Evolutionary conservation across 2,329 filamentous ascomycete genomes (phyloP), one percentile per base, ranked within the genome.

Genomic region (Ascosphaera acerosa): DNA sequence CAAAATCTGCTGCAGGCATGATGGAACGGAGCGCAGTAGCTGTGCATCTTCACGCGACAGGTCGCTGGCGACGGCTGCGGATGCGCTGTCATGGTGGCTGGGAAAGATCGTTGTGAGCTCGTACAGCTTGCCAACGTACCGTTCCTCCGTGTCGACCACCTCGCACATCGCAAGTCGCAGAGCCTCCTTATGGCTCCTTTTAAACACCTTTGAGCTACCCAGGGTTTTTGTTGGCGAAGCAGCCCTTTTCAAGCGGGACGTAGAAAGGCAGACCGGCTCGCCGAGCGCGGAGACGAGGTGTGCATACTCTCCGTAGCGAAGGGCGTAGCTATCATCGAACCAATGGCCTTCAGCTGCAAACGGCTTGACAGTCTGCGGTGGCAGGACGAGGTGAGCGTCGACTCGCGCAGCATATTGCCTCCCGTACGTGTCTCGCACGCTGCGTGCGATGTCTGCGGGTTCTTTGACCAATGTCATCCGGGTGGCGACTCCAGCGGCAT

Each of bases 141-240:
- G 73, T 47, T 87, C 80, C 49, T 97, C 87, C 0, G 87, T 97
- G 43, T 90, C 77, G 19, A 92, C 67, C 36, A 94, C 56, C 49
- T 97, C 87, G 35, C 68, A 71, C 61, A 97, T 71, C 49, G 91
- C 84, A 51, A 82, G 74, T 25, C 82, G 70, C 40, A 92, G 57
- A 32, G 76, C 75, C 40, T 81, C 64, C 45, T 90, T 89, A 45
- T 92, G 78, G 34, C 76, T 70, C 41, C 70, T 71, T 20, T 72
- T 64, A 43, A 92, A 89, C 0, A 72, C 66, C 42, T 72, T 76
- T 41, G 67, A 76, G 40, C 75, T 64, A 47, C 77, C 87, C 30
- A 87, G 55, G 22, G 77, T 71, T 23, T 71, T 81, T 4, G 82
- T 76, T 44, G 77, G 80, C 4, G 82, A 92, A 2, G 84, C 81